These are phyloP conservation scores for Friedmanniomyces endolithicus DNA, from an alignment of 495 filamentous ascomycete genomes.

Conservation along the genomic window DNA sequence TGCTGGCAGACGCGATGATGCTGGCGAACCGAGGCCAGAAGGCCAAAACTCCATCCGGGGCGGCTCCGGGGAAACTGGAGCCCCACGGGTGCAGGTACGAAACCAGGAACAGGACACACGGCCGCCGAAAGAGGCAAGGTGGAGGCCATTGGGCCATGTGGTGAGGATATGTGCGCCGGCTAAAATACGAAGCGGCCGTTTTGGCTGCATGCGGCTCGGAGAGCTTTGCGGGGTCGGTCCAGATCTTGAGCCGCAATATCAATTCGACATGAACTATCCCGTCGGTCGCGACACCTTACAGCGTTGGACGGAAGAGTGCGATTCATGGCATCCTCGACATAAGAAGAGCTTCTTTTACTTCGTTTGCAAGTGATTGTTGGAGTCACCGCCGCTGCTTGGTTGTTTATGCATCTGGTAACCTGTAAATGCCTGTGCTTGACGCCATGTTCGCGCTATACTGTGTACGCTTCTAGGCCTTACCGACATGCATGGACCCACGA, in stretches of 20 bases:
- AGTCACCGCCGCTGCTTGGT: too few species aligned
- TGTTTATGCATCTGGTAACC: too few species aligned
- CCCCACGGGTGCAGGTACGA: constrained; percentile 3
- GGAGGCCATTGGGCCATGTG: neutral
- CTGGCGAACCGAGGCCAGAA: neutral
- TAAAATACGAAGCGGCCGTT: neutral
- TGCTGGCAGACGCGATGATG: too few species aligned
- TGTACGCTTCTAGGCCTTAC: neutral
- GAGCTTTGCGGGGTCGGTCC: neutral
- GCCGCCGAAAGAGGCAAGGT: neutral
- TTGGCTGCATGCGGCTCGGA: neutral
- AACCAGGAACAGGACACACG: constrained; percentile 5
- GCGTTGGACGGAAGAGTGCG: too few species aligned
- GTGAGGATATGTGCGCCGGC: neutral
- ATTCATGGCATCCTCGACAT: too few species aligned
- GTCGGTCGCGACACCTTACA: too few species aligned
- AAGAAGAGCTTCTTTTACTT: too few species aligned
- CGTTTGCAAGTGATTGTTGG: too few species aligned
- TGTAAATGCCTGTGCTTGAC: too few species aligned
- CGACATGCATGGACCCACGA: neutral
- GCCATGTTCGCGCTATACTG: too few species aligned
- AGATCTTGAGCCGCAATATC: neutral
- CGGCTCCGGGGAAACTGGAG: constrained; percentile 1
- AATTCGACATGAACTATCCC: neutral
- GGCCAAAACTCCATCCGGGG: neutral